Evolutionary conservation across 345 rosid species (phyloP).

Genomic region (Salix koriyanagi): DNA sequence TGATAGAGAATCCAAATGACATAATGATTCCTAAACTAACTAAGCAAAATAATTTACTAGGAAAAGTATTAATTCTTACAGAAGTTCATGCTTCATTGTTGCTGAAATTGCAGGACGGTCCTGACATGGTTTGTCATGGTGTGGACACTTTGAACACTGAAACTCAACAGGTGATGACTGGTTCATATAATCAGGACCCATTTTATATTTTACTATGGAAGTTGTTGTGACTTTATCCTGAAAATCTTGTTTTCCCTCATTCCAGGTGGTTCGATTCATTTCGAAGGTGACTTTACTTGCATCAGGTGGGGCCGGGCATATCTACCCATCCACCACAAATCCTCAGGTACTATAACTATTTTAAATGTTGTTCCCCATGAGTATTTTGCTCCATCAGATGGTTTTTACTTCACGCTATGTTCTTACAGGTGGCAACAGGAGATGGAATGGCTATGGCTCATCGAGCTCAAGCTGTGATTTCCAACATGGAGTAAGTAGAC

Average conservation of each 20-base stretch:
- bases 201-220: neutral
- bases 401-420: slow-evolving; percentile 2
- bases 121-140: slow-evolving; percentile 73
- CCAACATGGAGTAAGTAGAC: slow-evolving; percentile 90
- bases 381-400: neutral
- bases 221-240: neutral
- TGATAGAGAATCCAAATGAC: too few species aligned
- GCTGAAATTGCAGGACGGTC: slow-evolving; percentile 54
- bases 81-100: slow-evolving; percentile 2
- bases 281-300: slow-evolving; percentile 94
- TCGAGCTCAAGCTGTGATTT: slow-evolving; percentile 91
- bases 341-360: slow-evolving; percentile 49
- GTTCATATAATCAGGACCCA: neutral
- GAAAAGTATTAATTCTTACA: too few species aligned
- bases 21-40: too few species aligned
- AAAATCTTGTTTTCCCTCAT: slow-evolving; percentile 3
- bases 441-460: slow-evolving; percentile 99
- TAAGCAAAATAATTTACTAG: too few species aligned
- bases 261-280: slow-evolving; percentile 76
- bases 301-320: slow-evolving; percentile 98
- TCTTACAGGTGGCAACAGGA: slow-evolving; percentile 85
- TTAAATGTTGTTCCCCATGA: neutral
- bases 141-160: slow-evolving; percentile 80
- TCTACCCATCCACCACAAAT: slow-evolving; percentile 90
- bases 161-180: slow-evolving; percentile 63